These are phyloP conservation scores for Heterobasidion irregulare DNA, from an alignment of 1,284 basidiomycete genomes.

Conservation along the genomic window DNA sequence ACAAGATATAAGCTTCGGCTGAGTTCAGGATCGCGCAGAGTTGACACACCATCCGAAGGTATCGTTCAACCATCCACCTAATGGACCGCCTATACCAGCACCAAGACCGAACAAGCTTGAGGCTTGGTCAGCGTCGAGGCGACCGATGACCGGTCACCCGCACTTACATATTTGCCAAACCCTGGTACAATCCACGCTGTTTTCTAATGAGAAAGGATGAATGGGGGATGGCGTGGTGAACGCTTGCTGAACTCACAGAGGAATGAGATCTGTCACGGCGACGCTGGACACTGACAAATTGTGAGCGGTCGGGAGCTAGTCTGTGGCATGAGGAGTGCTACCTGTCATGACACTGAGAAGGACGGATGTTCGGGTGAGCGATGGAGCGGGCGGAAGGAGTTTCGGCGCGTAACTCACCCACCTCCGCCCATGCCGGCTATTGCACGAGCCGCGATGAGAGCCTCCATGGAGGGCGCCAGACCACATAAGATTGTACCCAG, in stretches of 20 bases:
- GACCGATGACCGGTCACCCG: background rate
- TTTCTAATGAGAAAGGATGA: conserved; percentile 39
- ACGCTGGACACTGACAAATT: conserved; percentile 59
- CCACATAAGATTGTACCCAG: conserved; percentile 80
- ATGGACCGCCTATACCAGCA: conserved; percentile 80
- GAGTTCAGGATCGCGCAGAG: conserved; percentile 6
- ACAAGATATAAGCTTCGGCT: conserved; percentile 10
- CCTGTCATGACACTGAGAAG: conserved; percentile 70
- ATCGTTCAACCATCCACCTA: conserved; percentile 85
- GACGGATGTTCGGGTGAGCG: background rate
- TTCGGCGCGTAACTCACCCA: conserved; percentile 41
- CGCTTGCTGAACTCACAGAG: conserved; percentile 46
- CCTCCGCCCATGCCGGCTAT: conserved; percentile 89
- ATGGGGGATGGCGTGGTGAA: conserved; percentile 4
- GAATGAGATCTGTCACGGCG: conserved; percentile 72
- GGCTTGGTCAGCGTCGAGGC: conserved; percentile 7
- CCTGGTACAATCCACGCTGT: conserved; percentile 83
- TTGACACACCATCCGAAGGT: conserved; percentile 67
- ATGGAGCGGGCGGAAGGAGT: background rate
- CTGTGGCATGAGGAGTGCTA: conserved; percentile 20
- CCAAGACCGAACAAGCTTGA: conserved; percentile 67
- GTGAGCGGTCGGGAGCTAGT: conserved; percentile 4
- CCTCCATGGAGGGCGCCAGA: conserved; percentile 74
- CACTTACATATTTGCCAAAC: conserved; percentile 76
- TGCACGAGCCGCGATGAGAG: conserved; percentile 74